These are phyloP conservation scores for Diutina mesorugosa DNA, from an alignment of 1,139 yeast species.

Conservation along the genomic window DNA sequence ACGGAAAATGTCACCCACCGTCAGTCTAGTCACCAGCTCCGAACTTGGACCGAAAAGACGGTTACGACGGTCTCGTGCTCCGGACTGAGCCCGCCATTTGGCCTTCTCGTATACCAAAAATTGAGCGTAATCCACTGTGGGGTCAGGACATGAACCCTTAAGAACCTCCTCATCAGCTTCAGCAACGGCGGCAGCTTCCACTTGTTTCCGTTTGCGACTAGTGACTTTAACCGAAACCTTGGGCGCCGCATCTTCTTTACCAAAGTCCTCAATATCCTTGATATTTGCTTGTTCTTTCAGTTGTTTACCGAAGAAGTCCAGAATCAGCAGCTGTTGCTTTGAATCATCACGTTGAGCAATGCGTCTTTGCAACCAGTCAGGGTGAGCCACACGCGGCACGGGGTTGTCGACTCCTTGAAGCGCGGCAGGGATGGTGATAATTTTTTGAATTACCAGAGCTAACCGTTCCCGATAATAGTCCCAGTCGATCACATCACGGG, in stretches of 20 bases:
- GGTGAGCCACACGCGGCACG: conserved; percentile 88
- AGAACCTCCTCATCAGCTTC: conserved; percentile 15
- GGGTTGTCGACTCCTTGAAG: conserved; percentile 84
- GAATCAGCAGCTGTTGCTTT: conserved; percentile 57
- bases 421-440: conserved; percentile 96
- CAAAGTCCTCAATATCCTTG: conserved; percentile 75
- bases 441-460: conserved; percentile 88
- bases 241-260: conserved; percentile 16
- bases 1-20: conserved; percentile 59
- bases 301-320: conserved; percentile 39
- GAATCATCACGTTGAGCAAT: conserved; percentile 50
- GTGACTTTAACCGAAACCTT: conserved; percentile 38
- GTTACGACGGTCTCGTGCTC: conserved; percentile 57
- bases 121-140: conserved; percentile 59
- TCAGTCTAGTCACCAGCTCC: conserved; percentile 31
- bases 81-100: conserved; percentile 71
- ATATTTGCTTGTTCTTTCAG: conserved; percentile 19
- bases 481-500: conserved; percentile 89
- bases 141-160: conserved; percentile 53
- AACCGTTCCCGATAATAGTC: conserved; percentile 80
- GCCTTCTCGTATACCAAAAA: conserved; percentile 73
- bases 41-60: conserved; percentile 64
- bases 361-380: conserved; percentile 76
- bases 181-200: conserved; percentile 9
- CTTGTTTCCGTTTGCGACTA: conserved; percentile 23